Evolutionary conservation across 1,284 basidiomycete species (phyloP).

Genomic region (Ganoderma meredithae): DNA sequence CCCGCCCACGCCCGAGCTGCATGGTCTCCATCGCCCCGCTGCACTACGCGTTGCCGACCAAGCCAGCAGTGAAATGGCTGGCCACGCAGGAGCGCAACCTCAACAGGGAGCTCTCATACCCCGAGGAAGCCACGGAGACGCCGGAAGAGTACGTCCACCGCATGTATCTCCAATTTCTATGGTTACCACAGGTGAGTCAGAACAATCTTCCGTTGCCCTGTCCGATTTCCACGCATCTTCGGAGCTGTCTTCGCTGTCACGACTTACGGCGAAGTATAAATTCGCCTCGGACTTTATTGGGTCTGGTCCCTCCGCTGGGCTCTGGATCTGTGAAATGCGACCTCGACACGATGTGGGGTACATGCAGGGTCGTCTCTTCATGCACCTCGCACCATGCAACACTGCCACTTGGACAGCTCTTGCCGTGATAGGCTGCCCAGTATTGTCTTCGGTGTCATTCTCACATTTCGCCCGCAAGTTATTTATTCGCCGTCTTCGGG

Average conservation of each 20-base stretch:
- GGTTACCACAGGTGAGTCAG: conserved; percentile 69
- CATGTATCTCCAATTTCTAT: conserved; percentile 76
- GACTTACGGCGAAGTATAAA: conserved; percentile 18
- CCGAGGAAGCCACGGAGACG: conserved; percentile 31
- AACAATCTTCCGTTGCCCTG: conserved; percentile 10
- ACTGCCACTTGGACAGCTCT: neutral
- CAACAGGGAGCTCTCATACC: conserved; percentile 34
- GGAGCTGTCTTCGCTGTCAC: conserved; percentile 18
- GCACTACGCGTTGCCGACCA: conserved; percentile 30
- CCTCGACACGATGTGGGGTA: conserved; percentile 27
- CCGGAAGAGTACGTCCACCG: conserved; percentile 35
- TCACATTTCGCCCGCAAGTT: neutral
- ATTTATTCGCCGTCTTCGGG: neutral
- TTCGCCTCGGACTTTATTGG: neutral
- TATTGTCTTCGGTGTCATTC: neutral
- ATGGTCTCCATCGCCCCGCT: conserved; percentile 19
- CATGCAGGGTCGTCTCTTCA: conserved; percentile 11
- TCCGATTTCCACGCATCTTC: conserved; percentile 16
- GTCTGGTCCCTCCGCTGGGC: conserved; percentile 7
- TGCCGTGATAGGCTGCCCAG: neutral
- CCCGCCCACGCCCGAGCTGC: neutral
- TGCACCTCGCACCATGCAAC: conserved; percentile 8
- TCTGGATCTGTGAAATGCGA: conserved; percentile 17
- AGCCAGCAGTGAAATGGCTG: conserved; percentile 42
- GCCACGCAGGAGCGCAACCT: conserved; percentile 40